Conservation (phyloP, 2,329 filamentous ascomycete species). For the Pseudofabraea citricarpa region DNA sequence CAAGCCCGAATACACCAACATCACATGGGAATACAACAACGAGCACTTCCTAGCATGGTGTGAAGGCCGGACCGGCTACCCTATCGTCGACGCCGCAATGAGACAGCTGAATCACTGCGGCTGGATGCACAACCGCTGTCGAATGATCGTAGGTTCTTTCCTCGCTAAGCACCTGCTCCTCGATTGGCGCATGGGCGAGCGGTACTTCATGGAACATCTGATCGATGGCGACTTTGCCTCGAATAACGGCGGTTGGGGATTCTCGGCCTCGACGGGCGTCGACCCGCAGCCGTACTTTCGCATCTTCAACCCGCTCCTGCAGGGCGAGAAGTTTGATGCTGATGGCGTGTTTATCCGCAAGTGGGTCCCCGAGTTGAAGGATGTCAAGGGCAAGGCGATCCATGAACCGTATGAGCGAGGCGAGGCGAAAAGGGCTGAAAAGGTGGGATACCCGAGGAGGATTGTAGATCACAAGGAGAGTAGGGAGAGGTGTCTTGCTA, state of each 20-base stretch:
- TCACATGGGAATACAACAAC: constrained; percentile 74
- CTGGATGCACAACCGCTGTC: constrained; percentile 81
- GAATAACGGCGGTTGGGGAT: constrained; percentile 31
- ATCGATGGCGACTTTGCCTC: constrained; percentile 30
- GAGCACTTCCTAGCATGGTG: constrained; percentile 70
- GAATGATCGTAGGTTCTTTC: constrained; percentile 82
- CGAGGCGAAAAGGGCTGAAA: constrained; percentile 49
- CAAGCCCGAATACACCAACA: constrained; percentile 80
- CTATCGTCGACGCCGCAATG: constrained; percentile 85
- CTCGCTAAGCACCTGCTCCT: constrained; percentile 74
- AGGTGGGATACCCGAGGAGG: constrained; percentile 66
- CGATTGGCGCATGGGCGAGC: constrained; percentile 80
- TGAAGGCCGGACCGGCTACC: constrained; percentile 70
- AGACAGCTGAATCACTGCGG: constrained; percentile 63
- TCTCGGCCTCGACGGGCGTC: constrained; percentile 63
- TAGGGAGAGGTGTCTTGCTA: constrained; percentile 60
- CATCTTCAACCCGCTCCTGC: constrained; percentile 80
- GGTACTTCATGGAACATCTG: constrained; percentile 72
- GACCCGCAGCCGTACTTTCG: constrained; percentile 89
- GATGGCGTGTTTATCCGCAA: constrained; percentile 75
- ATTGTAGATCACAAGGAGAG: constrained; percentile 71
- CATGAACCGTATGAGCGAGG: constrained; percentile 76
- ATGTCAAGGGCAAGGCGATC: constrained; percentile 61
- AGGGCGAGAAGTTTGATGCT: constrained; percentile 81
- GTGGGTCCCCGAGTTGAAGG: constrained; percentile 74